Evolutionary conservation across 176 grass and related monocot genomes (phyloP), one percentile per base, ranked within the genome.

Genomic region (Avena insularis): DNA sequence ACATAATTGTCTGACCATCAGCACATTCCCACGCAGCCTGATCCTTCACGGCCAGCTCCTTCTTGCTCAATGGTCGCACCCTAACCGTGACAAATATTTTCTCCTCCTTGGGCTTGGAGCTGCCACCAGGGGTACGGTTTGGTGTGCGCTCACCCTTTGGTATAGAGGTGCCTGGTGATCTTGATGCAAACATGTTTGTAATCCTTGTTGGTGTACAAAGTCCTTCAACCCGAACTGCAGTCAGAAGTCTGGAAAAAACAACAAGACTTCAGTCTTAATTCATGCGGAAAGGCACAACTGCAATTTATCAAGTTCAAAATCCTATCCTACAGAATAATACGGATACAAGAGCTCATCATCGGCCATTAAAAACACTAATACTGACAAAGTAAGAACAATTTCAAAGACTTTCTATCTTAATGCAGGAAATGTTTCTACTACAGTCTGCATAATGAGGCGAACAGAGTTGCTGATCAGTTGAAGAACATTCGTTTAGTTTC

Each of bases 71-170:
- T 75, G 93, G 96, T 9, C 93, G 72, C 71, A 95, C 86, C 58
- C 96, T 92, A 16, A 98, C 96, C 25, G 96, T 98, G 80, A 98
- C 96, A 88, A 98, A 98, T 75, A 98, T 98, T 61, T 98, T 98
- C 83, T 98, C 96, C 84, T 98, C 96, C 70, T 91, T 94, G 77
- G 87, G 82, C 75, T 83, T 92, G 81, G 93, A 86, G 60, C 79
- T 89, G 77, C 96, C 92, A 65, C 96, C 96, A 82, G 94, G 90
- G 17, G 94, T 97, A 59, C 91, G 91, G 12, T 88, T 95, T 0
- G 91, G 91, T 78, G 90, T 90, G 67, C 92, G 84, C 61, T 95
- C 93, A 36, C 92, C 92, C 83, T 94, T 97, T 36, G 91, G 90
- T 38, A 58, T 49, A 60, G 95, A 92, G 13, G 93, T 95, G 84